These are phyloP conservation scores for Trametes cinnabarina DNA, from an alignment of 768 basidiomycete genomes.

Conservation along the genomic window DNA sequence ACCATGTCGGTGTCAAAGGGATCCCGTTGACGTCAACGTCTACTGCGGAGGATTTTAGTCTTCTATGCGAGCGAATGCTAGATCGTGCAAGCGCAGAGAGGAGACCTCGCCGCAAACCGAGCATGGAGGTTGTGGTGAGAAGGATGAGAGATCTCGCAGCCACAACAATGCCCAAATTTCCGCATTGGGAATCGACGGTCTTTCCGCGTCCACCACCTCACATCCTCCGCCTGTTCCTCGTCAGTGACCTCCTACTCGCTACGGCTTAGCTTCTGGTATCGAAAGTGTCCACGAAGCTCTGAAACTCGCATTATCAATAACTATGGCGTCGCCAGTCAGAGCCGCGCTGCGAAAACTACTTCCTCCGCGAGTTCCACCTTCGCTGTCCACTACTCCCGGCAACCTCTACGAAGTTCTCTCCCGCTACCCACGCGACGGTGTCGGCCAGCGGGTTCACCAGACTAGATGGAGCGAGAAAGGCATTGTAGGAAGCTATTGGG, in stretches of 20 bases:
- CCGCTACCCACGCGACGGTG: slow-evolving; percentile 61
- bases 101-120: slow-evolving; percentile 1
- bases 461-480: slow-evolving; percentile 69
- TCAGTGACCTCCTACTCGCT: neutral
- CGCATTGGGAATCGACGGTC: slow-evolving; percentile 7
- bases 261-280: neutral
- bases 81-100: neutral
- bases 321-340: slow-evolving; percentile 24
- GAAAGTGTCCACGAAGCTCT: too few species aligned
- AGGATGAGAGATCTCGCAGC: neutral
- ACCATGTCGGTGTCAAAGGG: slow-evolving; percentile 73
- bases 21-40: slow-evolving; percentile 55
- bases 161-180: neutral
- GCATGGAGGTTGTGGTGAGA: slow-evolving; percentile 10
- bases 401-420: slow-evolving; percentile 75
- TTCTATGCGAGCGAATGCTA: neutral
- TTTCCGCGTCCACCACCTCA: slow-evolving; percentile 11
- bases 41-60: slow-evolving; percentile 23
- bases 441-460: slow-evolving; percentile 70
- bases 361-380: slow-evolving; percentile 57
- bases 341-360: slow-evolving; percentile 52
- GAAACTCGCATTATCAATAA: neutral
- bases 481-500: slow-evolving; percentile 70
- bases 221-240: neutral
- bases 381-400: slow-evolving; percentile 53